These are phyloP conservation scores for Sanghuangporus sanghuang DNA, from an alignment of 1,284 basidiomycete species.

Conservation along the genomic window DNA sequence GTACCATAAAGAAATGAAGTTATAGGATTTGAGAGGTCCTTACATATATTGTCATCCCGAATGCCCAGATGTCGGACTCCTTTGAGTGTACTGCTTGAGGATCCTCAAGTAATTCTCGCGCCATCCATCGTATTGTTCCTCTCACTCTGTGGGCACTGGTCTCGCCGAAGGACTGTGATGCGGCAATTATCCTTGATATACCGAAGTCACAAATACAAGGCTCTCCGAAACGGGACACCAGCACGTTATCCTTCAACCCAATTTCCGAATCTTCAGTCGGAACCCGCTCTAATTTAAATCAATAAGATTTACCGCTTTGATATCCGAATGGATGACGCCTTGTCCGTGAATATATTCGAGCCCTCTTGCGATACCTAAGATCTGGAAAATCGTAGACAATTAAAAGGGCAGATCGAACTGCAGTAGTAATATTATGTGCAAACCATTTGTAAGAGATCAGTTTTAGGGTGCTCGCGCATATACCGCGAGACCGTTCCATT, in stretches of 20 bases:
- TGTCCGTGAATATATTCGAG: conserved; percentile 4
- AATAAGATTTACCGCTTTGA: conserved; percentile 11
- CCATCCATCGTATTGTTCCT: conserved; percentile 9
- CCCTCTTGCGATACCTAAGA: conserved; percentile 3
- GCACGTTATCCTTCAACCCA: conserved; percentile 5
- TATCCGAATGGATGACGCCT: conserved; percentile 13
- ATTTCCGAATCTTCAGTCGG: not conserved
- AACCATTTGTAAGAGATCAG: conserved; percentile 7
- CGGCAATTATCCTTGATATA: conserved; percentile 5
- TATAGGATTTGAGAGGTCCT: not conserved
- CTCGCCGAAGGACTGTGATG: not conserved
- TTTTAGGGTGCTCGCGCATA: not conserved
- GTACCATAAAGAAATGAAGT: not conserved
- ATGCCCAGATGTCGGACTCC: conserved; percentile 11
- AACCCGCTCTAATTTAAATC: no score
- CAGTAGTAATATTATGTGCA: not conserved
- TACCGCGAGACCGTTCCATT: conserved; percentile 11
- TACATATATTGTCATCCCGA: conserved; percentile 15
- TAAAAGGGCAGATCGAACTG: not conserved
- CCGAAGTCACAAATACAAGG: conserved; percentile 12
- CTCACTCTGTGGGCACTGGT: not conserved
- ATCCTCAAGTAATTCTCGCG: conserved; percentile 4
- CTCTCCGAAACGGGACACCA: not conserved
- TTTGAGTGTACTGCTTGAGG: not conserved
- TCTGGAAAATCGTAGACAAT: not conserved